Evolutionary conservation across 1,139 yeast genomes (phyloP), one percentile per base, ranked within the genome.

Genomic region (Suhomyces bokatorum): DNA sequence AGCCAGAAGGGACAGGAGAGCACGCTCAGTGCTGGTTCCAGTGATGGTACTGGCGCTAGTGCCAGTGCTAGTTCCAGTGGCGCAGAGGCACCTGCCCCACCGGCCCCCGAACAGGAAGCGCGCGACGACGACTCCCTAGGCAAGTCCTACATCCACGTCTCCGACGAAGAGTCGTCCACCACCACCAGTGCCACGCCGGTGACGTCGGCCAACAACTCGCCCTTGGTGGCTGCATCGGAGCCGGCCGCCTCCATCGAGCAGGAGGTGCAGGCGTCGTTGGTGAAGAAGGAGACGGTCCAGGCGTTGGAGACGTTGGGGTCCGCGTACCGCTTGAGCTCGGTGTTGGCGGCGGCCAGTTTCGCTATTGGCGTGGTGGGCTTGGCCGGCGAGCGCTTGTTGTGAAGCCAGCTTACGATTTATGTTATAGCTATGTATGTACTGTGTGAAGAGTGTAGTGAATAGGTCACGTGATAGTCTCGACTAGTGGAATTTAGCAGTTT

Each of bases 61-160:
- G 3, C 17, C 17, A 17, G 17, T 17, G 17, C 5, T 17, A 17
- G 5, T 17, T n/a, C n/a, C n/a, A n/a, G n/a, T n/a, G n/a, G n/a
- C n/a, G n/a, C n/a, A n/a, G n/a, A n/a, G n/a, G n/a, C n/a, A n/a
- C n/a, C n/a, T n/a, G n/a, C n/a, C n/a, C n/a, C n/a, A n/a, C n/a
- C n/a, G 12, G 32, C 24, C 10, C 20, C 22, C 5, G 35, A 40
- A 39, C 50, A 44, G 7, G 56, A 50, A 11, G 29, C 14, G 10
- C 42, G 47, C 34, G 52, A 54, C 36, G 64, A 58, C 31, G 73
- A 75, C 32, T 68, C 68, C 28, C 68, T 80, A 51, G 79, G 78
- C 46, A 72, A 71, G 56, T 78, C 83, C 10, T 74, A 74, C 53
- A 71, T 74, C 47, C 77, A 74, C 39, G 75, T 77, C 27, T 77